Percentiles rank a stretch among this genome's conserved stretches.
phyloP scores from a whole-genome alignment of 495 filamentous ascomycete species.

The Trichoderma erinaceum region DNA sequence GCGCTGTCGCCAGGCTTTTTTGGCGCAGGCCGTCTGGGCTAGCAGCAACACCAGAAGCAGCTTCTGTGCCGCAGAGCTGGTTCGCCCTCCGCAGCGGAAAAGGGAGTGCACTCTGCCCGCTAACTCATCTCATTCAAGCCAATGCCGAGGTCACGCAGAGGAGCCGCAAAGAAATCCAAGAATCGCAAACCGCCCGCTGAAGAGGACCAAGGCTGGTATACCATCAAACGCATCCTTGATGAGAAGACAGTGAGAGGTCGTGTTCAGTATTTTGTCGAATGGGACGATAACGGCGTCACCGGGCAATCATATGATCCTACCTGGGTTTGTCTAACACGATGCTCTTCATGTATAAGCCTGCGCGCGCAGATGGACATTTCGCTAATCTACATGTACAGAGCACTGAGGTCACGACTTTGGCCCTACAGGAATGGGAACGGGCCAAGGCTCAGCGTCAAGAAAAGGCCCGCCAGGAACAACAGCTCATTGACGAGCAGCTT shows the following conservation, averaged over 20 bases:
- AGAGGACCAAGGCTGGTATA: neutral
- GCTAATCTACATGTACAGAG: neutral
- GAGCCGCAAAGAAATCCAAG: constrained; percentile 6
- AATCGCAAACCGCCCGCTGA: neutral
- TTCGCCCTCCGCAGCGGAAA: neutral
- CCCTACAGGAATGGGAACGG: constrained; percentile 5
- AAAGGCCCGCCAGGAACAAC: neutral
- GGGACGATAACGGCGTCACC: constrained; percentile 13
- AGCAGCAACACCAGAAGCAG: constrained; percentile 8
- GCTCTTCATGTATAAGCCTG: neutral
- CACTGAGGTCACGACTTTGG: neutral
- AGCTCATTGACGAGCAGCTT: neutral
- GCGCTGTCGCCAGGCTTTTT: constrained; percentile 3
- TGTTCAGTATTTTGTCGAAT: constrained; percentile 13
- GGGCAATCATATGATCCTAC: neutral
- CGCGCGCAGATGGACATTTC: neutral
- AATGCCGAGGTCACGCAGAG: constrained; percentile 7
- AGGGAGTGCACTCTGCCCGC: neutral
- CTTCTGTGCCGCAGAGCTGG: constrained; percentile 2
- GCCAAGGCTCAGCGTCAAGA: neutral
- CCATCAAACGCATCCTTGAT: constrained; percentile 6
- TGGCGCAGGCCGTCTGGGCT: constrained; percentile 2
- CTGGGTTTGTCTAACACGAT: constrained; percentile 8
- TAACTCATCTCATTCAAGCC: constrained; percentile 6
- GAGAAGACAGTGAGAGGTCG: constrained; percentile 8